Evolutionary conservation across 2,329 filamentous ascomycete genomes (phyloP), one percentile per base, ranked within the genome.

Genomic region (Helminthosporium solani): DNA sequence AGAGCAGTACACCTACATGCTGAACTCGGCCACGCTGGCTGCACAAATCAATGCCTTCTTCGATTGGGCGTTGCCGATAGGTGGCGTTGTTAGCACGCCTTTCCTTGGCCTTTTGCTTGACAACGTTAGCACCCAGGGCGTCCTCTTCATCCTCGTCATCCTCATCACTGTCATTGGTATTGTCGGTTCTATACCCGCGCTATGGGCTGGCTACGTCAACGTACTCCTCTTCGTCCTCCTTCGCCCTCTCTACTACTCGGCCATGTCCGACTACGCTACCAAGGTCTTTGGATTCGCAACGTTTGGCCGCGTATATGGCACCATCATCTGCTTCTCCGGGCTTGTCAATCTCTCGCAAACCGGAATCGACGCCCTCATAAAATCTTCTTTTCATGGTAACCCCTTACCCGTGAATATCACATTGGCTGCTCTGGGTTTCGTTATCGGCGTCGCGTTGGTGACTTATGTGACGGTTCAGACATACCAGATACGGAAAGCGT

Each of bases 231-330:
- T 95, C 64, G 87, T 92, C 23, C 71, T 95, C 25, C 88, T 92
- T 59, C 83, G 90, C 0, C 90, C 90, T 0, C 85, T 95, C 21
- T 96, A 95, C 71, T 95, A 95, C 73, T 94, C 89, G 0, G 85
- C 89, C 7, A 88, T 95, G 57, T 91, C 86, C 33, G 90, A 95
- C 71, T 95, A 94, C 64, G 82, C 83, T 20, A 88, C 88, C 49
- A 95, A 95, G 69, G 90, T 95, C 18, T 96, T 96, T 65, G 90
- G 90, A 4, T 95, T 95, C 70, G 67, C 84, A 46, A 95, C 89
- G 0, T 96, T 95, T 61, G 90, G 90, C 21, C 94, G 87, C 36
- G 88, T 96, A 7, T 95, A 95, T 68, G 90, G 90, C 3, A 79
- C 90, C 21, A 87, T 95, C 52, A 94, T 95, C 57, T 94, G 88